phyloP scores from a whole-genome alignment of 139 green algal genomes.

The Nannochloris sp. region DNA sequence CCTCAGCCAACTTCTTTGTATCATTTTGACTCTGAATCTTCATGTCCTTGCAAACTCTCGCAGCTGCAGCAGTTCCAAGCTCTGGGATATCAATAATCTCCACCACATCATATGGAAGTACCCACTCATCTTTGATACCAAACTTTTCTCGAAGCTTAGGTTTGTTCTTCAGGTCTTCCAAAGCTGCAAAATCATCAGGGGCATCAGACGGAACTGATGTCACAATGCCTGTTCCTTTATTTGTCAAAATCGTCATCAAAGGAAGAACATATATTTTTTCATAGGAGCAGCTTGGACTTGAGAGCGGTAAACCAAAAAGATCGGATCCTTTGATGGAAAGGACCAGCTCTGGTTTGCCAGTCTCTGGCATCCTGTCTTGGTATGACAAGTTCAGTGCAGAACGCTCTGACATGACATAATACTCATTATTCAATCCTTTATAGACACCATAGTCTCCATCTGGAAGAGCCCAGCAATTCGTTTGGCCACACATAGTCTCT shows the following conservation, averaged over 20 bases:
- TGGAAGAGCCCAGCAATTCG: slow-evolving; percentile 95
- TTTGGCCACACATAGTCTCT: slow-evolving; percentile 99
- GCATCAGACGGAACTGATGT: slow-evolving; percentile 91
- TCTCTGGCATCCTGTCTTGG: slow-evolving; percentile 64
- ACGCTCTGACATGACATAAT: slow-evolving; percentile 83
- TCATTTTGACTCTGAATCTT: slow-evolving; percentile 94
- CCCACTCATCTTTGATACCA: slow-evolving; percentile 85
- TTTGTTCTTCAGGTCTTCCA: slow-evolving; percentile 90
- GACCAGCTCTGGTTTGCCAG: slow-evolving; percentile 63
- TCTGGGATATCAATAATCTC: slow-evolving; percentile 96
- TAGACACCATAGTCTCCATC: slow-evolving; percentile 86
- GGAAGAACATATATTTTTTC: slow-evolving; percentile 87
- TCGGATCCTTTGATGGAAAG: slow-evolving; percentile 78
- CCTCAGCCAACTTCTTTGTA: slow-evolving; percentile 88
- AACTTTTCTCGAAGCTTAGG: slow-evolving; percentile 90
- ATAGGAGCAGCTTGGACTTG: slow-evolving; percentile 53
- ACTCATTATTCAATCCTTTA: slow-evolving; percentile 56
- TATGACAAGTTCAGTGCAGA: slow-evolving; percentile 88
- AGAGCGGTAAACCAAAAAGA: slow-evolving; percentile 83
- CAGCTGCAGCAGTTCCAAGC: slow-evolving; percentile 72
- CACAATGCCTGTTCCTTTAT: slow-evolving; percentile 97
- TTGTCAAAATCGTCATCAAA: slow-evolving; percentile 94
- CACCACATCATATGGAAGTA: slow-evolving; percentile 91
- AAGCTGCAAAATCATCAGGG: slow-evolving; percentile 84
- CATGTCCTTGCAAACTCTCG: slow-evolving; percentile 79